phyloP scores from a whole-genome alignment of 495 filamentous ascomycete genomes.

The Daldinia childiae region DNA sequence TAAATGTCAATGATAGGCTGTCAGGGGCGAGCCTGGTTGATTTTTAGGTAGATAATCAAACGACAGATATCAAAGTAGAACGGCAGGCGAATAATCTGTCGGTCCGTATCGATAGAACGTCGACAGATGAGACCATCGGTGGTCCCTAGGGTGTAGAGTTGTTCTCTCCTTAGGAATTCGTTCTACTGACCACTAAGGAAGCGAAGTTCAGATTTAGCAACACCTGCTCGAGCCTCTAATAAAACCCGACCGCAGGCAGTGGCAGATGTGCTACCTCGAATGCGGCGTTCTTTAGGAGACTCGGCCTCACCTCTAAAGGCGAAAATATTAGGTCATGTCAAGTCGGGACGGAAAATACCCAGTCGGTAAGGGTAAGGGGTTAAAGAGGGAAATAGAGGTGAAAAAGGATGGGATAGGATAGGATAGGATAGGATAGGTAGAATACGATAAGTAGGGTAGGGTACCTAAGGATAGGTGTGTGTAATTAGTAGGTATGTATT shows the following conservation, averaged over 20 bases:
- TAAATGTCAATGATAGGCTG: slow-evolving; percentile 29
- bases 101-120: slow-evolving; percentile 23
- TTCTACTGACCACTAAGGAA: slow-evolving; percentile 5
- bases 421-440: background rate
- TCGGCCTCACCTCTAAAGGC: slow-evolving; percentile 12
- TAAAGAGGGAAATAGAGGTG: slow-evolving; percentile 1
- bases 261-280: slow-evolving; percentile 12
- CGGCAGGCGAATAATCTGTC: slow-evolving; percentile 8
- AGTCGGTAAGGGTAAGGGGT: slow-evolving; percentile 2
- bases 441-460: background rate
- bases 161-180: slow-evolving; percentile 2
- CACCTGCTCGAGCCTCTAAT: slow-evolving; percentile 16
- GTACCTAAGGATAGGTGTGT: slow-evolving; percentile 3
- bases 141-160: slow-evolving; percentile 7
- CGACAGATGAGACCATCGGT: slow-evolving; percentile 31
- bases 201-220: slow-evolving; percentile 3
- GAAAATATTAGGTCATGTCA: slow-evolving; percentile 21
- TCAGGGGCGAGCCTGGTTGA: background rate
- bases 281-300: slow-evolving; percentile 5
- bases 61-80: slow-evolving; percentile 21
- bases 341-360: slow-evolving; percentile 2
- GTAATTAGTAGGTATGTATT: too few relatives aligned
- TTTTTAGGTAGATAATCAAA: slow-evolving; percentile 20
- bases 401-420: background rate
- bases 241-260: slow-evolving; percentile 29